Evolutionary conservation across 2,329 filamentous ascomycete species (phyloP).

Genomic region (Fusarium chlamydosporum): DNA sequence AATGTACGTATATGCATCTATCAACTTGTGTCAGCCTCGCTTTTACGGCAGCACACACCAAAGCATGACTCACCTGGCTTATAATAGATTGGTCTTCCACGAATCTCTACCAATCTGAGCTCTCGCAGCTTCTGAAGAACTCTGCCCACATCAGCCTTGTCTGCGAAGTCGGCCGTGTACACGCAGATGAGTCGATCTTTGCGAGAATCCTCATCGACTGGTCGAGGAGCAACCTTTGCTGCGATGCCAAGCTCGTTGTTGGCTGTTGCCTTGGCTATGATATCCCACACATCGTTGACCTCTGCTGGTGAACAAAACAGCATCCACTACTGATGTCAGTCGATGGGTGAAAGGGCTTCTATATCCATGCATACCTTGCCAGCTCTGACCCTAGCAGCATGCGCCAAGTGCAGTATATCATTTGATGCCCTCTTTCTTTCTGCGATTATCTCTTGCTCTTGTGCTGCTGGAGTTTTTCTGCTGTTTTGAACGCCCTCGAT

Average conservation of each 20-base stretch:
- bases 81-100: slow-evolving; percentile 76
- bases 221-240: slow-evolving; percentile 77
- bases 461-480: slow-evolving; percentile 53
- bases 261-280: slow-evolving; percentile 75
- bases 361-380: slow-evolving; percentile 71
- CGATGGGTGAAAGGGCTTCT: not conserved
- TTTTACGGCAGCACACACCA: slow-evolving; percentile 3
- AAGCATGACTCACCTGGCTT: slow-evolving; percentile 72
- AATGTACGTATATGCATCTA: slow-evolving; percentile 78
- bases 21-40: slow-evolving; percentile 29
- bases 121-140: slow-evolving; percentile 74
- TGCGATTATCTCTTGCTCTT: slow-evolving; percentile 64
- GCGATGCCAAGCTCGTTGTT: slow-evolving; percentile 77
- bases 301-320: slow-evolving; percentile 70
- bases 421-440: slow-evolving; percentile 64
- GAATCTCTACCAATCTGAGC: slow-evolving; percentile 69
- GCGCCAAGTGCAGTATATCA: slow-evolving; percentile 73
- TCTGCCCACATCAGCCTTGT: slow-evolving; percentile 76
- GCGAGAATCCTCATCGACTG: slow-evolving; percentile 57
- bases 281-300: slow-evolving; percentile 75
- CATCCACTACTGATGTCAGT: slow-evolving; percentile 75
- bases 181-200: slow-evolving; percentile 76
- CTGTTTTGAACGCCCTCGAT: slow-evolving; percentile 62
- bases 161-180: slow-evolving; percentile 81
- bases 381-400: slow-evolving; percentile 67